These are phyloP conservation scores for Rauvolfia tetraphylla DNA, from an alignment of 257 asterid species.

Conservation along the genomic window DNA sequence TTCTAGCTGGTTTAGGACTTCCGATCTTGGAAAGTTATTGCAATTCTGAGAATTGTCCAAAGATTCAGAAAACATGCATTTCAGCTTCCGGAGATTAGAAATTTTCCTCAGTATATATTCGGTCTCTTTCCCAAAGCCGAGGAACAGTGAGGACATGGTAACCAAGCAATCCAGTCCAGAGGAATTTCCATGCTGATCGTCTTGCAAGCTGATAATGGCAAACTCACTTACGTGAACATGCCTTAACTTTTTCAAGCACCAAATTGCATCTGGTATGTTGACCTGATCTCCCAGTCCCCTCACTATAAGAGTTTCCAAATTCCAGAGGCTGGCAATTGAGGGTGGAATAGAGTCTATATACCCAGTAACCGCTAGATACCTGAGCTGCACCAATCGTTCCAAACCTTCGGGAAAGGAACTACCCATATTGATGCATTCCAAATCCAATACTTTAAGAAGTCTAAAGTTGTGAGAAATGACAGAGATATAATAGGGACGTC, in stretches of 20 bases:
- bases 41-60: background rate
- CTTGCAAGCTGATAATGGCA: background rate
- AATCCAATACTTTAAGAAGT: conserved; percentile 1
- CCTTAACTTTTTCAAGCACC: background rate
- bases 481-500: background rate
- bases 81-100: background rate
- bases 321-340: background rate
- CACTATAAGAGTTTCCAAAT: background rate
- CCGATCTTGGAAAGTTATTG: background rate
- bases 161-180: background rate
- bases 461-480: background rate
- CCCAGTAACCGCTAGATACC: background rate
- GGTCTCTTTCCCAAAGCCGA: background rate
- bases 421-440: background rate
- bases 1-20: background rate
- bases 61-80: background rate
- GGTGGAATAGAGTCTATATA: background rate
- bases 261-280: background rate
- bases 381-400: background rate
- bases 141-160: background rate
- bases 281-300: background rate
- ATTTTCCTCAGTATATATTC: background rate
- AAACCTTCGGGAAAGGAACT: background rate
- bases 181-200: background rate
- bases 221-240: background rate